Percentiles rank a stretch among this genome's conserved stretches.
Evolutionary conservation across 768 basidiomycete species (phyloP).

Genomic region (Sarcodon sp.): DNA sequence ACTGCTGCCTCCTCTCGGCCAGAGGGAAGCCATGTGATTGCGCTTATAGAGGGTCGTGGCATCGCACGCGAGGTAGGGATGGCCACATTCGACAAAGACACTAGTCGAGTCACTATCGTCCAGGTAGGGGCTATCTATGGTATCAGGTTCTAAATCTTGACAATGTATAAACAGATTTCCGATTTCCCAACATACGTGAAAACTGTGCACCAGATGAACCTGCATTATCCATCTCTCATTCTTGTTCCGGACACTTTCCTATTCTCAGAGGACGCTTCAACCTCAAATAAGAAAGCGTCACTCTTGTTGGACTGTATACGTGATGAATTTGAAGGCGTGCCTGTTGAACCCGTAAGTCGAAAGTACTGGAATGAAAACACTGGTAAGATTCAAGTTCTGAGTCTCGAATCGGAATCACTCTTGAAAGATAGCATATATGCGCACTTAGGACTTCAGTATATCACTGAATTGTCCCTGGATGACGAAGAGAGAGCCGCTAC

Average conservation of each 20-base stretch:
- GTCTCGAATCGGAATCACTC: not conserved
- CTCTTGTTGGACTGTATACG: slow-evolving; percentile 59
- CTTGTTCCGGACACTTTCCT: slow-evolving; percentile 79
- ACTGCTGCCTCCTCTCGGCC: slow-evolving; percentile 46
- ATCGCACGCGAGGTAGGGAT: slow-evolving; percentile 79
- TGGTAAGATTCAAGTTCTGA: slow-evolving; percentile 26
- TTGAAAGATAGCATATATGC: slow-evolving; percentile 1
- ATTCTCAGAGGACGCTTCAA: slow-evolving; percentile 36
- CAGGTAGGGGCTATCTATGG: slow-evolving; percentile 37
- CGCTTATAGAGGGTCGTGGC: slow-evolving; percentile 67
- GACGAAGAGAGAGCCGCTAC: slow-evolving; percentile 76
- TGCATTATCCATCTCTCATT: slow-evolving; percentile 58
- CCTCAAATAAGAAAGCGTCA: slow-evolving; percentile 38
- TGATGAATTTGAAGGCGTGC: slow-evolving; percentile 60
- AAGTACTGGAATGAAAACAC: slow-evolving; percentile 80
- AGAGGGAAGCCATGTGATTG: slow-evolving; percentile 53
- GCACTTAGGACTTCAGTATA: slow-evolving; percentile 57
- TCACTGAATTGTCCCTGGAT: slow-evolving; percentile 66
- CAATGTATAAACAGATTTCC: slow-evolving; percentile 37
- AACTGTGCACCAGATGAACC: slow-evolving; percentile 74
- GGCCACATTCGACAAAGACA: slow-evolving; percentile 73
- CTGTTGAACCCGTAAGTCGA: slow-evolving; percentile 59
- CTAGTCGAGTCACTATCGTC: slow-evolving; percentile 61
- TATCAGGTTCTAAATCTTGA: not conserved
- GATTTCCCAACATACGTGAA: slow-evolving; percentile 87